phyloP scores from a whole-genome alignment of 2,329 filamentous ascomycete genomes.

The Diaporthe helianthi region DNA sequence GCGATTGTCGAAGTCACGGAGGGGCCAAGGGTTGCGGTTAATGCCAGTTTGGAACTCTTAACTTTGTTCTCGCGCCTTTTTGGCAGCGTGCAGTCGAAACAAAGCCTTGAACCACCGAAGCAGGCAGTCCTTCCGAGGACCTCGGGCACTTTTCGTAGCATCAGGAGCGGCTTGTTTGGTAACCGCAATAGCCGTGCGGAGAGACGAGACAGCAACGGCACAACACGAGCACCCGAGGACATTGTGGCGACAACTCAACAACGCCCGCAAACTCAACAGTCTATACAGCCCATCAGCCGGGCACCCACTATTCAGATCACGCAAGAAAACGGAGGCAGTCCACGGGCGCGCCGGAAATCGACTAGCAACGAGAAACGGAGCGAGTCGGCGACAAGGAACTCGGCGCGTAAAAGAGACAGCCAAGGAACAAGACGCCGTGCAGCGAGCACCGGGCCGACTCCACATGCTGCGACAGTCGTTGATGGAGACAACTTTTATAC shows the following conservation, averaged over 20 bases:
- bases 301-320: conserved; percentile 81
- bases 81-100: conserved; percentile 60
- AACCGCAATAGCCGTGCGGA: conserved; percentile 49
- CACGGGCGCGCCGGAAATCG: conserved; percentile 45
- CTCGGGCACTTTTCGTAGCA: conserved; percentile 73
- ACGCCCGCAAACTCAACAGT: conserved; percentile 55
- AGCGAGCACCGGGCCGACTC: conserved; percentile 50
- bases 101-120: conserved; percentile 47
- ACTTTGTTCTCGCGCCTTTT: conserved; percentile 84
- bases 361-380: conserved; percentile 51
- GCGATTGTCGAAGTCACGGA: conserved; percentile 83
- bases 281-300: conserved; percentile 42
- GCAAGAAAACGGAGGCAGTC: conserved; percentile 63
- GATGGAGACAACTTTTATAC: conserved; percentile 62
- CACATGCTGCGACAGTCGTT: conserved; percentile 50
- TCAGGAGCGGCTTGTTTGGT: conserved; percentile 80
- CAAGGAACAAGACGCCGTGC: conserved; percentile 56
- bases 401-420: conserved; percentile 60
- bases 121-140: conserved; percentile 68
- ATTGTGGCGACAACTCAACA: conserved; percentile 43
- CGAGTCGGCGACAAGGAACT: conserved; percentile 57
- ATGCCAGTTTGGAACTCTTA: conserved; percentile 84
- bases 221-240: conserved; percentile 39
- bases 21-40: conserved; percentile 84
- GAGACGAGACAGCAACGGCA: conserved; percentile 43